phyloP scores from a whole-genome alignment of 2,329 filamentous ascomycete species.

The Ascochyta viciae-villosae region DNA sequence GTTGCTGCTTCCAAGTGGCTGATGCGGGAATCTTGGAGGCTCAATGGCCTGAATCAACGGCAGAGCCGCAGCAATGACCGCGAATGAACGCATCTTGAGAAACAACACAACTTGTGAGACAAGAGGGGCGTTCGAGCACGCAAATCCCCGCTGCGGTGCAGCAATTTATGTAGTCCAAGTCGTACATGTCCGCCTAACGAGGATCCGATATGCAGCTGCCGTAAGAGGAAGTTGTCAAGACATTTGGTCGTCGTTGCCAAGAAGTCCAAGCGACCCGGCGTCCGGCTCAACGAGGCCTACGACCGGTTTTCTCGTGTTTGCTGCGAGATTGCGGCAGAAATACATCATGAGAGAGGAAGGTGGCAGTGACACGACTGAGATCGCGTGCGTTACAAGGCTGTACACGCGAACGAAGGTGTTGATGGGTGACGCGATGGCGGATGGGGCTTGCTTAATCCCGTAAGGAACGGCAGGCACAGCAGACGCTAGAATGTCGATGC shows the following conservation, averaged over 20 bases:
- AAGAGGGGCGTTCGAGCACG: constrained; percentile 26
- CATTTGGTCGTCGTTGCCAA: constrained; percentile 39
- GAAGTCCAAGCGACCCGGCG: constrained; percentile 37
- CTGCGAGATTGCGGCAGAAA: constrained; percentile 22
- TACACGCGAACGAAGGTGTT: constrained; percentile 1
- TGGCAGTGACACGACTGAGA: constrained; percentile 14
- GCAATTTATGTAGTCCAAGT: constrained; percentile 31
- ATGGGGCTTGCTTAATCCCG: constrained; percentile 16
- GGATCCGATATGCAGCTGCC: constrained; percentile 40
- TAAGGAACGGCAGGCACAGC: constrained; percentile 12
- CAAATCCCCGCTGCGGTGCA: constrained; percentile 7
- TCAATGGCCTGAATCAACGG: constrained; percentile 50
- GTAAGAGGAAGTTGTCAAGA: constrained; percentile 46
- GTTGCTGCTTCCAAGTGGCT: constrained; percentile 58
- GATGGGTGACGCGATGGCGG: constrained; percentile 14
- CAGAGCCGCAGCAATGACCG: constrained; percentile 35
- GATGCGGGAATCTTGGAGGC: constrained; percentile 61
- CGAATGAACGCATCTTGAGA: constrained; percentile 39
- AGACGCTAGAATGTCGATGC: constrained; percentile 11
- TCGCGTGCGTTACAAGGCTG: constrained; percentile 9
- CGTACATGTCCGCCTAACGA: constrained; percentile 30
- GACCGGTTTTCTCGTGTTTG: constrained; percentile 22
- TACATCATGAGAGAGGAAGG: constrained; percentile 35
- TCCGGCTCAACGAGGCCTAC: constrained; percentile 39
- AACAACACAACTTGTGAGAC: constrained; percentile 25